A percentile compares a stretch with the other conserved stretches of the same genome.
These are phyloP conservation scores for Suillus sp. DNA, from an alignment of 768 basidiomycete genomes.

Conservation along the genomic window DNA sequence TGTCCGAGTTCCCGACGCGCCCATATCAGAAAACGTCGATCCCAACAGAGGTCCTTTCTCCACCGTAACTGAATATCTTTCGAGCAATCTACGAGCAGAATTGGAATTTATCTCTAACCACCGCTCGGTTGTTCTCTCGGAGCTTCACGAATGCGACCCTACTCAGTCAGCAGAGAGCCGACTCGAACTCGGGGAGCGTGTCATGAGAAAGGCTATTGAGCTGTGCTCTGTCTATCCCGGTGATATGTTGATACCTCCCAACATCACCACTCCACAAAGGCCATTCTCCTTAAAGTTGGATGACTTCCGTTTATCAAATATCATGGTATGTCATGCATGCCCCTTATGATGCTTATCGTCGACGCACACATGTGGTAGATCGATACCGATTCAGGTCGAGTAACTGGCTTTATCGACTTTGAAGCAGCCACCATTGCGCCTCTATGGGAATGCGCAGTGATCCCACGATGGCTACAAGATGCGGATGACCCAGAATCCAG, in stretches of 20 bases:
- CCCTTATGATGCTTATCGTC: not conserved
- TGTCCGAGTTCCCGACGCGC: not conserved
- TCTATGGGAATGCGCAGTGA: constrained; percentile 26
- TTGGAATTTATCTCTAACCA: not conserved
- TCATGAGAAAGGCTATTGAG: constrained; percentile 5
- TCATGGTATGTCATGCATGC: not conserved
- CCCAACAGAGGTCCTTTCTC: constrained; percentile 1
- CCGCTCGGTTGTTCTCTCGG: not conserved
- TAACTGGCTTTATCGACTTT: constrained; percentile 21
- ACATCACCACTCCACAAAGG: not conserved
- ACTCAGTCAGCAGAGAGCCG: constrained; percentile 3
- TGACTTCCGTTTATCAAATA: constrained; percentile 10
- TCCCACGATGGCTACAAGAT: constrained; percentile 27
- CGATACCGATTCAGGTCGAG: constrained; percentile 4
- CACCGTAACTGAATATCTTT: constrained; percentile 1
- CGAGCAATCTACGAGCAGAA: not conserved
- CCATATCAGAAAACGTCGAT: not conserved
- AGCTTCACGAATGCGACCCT: not conserved
- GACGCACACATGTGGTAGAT: not conserved
- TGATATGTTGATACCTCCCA: not conserved
- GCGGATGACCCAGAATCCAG: constrained; percentile 16
- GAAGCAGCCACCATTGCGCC: constrained; percentile 26
- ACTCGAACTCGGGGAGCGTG: constrained; percentile 13
- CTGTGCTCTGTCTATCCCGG: constrained; percentile 9
- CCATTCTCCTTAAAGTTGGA: constrained; percentile 6